Percentiles rank a stretch among this genome's conserved stretches.
These are phyloP conservation scores for Xerocomus brunneocitrinus DNA, from an alignment of 768 basidiomycete genomes.

Conservation along the genomic window DNA sequence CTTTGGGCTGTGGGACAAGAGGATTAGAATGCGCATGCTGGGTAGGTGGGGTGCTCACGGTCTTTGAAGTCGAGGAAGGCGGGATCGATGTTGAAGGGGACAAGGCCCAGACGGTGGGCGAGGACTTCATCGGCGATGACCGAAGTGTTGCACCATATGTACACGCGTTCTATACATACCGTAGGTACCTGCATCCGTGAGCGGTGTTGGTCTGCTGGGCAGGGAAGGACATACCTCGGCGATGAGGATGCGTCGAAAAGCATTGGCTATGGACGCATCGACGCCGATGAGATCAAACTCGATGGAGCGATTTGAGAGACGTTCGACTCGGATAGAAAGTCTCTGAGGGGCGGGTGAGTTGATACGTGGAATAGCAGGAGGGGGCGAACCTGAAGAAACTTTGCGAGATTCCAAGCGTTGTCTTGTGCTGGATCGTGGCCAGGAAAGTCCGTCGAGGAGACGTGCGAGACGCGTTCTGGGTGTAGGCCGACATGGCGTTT, in stretches of 20 bases:
- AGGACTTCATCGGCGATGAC: conserved; percentile 94
- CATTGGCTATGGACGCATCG: conserved; percentile 95
- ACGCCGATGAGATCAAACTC: conserved; percentile 96
- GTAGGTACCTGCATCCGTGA: conserved; percentile 68
- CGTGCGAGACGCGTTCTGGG: conserved; percentile 69
- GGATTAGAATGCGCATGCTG: background rate
- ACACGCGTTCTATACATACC: conserved; percentile 85
- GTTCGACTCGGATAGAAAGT: conserved; percentile 67
- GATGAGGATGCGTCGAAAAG: conserved; percentile 86
- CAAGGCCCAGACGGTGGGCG: conserved; percentile 84
- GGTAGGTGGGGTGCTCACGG: conserved; percentile 24
- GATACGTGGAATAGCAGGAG: background rate
- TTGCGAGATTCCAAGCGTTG: conserved; percentile 73
- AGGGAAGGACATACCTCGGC: conserved; percentile 65
- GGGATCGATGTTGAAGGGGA: conserved; percentile 88
- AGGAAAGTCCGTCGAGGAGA: conserved; percentile 88
- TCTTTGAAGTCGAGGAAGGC: conserved; percentile 56
- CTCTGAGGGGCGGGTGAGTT: conserved; percentile 40
- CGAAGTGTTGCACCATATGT: conserved; percentile 91
- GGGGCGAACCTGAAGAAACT: conserved; percentile 68
- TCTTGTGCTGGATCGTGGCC: conserved; percentile 85
- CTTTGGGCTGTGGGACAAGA: conserved; percentile 29
- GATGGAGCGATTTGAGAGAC: conserved; percentile 76
- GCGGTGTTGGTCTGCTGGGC: background rate
- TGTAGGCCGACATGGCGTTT: conserved; percentile 61